Base-by-base conservation (phyloP, 345 rosid genomes). In the Firmiana major region DNA sequence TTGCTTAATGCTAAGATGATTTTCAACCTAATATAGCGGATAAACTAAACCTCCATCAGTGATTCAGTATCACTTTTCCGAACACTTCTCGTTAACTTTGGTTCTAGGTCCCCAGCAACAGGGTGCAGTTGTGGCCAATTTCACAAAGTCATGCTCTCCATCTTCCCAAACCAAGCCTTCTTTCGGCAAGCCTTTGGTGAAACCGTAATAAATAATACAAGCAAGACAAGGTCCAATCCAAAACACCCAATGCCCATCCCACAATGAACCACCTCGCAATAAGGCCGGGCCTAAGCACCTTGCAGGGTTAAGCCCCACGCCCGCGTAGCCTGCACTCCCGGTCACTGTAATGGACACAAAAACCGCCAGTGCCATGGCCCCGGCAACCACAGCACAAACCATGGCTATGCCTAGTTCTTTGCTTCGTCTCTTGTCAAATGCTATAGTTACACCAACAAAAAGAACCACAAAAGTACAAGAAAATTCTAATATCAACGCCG, bases 181-280 rank as follows among this genome's bases (percentile, higher is more conserved):
- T 13, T 26, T 53, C 0, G 88, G 82, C 21, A 85, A 49, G 51
- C 75, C 60, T 17, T 49, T 68, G 2, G 76, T 26, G 59, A 78
- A 86, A 16, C 71, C 58, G 24, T 81, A 71, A 42, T 80, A 83
- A 19, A 78, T 72, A 9, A 64, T 54, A 3, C 85, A 84, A 62
- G 88, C 79, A 16, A 51, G 24, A n/a, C 71, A 49, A 5, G 90
- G 86, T n/a, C 90, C 90, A 0, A 49, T 77, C 92, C 92, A 87
- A 40, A 84, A 89, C 1, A 89, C 85, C 89, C 88, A 87, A 17
- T 82, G 87, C 12, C 89, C 90, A 7, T 70, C 22, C 92, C 92
- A 84, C 8, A 89, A 75, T 2, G 67, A 74, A 36, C 87, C 92
- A 0, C 89, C 89, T n/a, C 76, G 62, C 26, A 89, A 38, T 2